phyloP scores from a whole-genome alignment of 148 eudicot species.

The Vaccinium myrtillus region DNA sequence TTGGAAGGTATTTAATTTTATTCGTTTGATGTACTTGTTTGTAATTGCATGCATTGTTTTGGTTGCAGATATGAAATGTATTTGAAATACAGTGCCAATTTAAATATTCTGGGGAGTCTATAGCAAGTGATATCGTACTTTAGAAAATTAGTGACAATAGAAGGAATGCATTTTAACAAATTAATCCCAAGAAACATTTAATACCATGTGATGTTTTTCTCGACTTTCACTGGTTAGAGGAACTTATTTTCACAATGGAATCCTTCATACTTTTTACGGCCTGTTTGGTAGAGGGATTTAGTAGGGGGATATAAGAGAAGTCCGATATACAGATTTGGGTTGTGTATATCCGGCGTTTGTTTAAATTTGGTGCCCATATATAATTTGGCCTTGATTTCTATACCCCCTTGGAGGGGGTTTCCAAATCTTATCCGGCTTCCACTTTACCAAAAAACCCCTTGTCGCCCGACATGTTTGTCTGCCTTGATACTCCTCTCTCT shows the following conservation, averaged over 20 bases:
- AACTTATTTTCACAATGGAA: neutral
- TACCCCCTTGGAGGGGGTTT: too few species aligned
- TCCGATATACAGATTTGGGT: too few species aligned
- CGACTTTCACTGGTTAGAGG: neutral
- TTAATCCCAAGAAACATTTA: neutral
- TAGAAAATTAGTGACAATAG: neutral
- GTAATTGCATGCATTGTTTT: neutral
- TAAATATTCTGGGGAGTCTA: neutral
- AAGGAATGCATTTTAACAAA: neutral
- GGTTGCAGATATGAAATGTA: neutral
- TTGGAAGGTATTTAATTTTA: conserved; percentile 47
- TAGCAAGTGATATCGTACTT: neutral
- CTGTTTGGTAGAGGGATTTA: too few species aligned
- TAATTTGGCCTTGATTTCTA: too few species aligned
- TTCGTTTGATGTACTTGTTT: neutral
- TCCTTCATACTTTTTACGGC: too few species aligned
- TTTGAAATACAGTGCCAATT: neutral
- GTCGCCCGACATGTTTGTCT: too few species aligned
- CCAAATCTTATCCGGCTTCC: too few species aligned
- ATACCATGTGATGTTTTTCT: neutral
- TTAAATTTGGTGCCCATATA: too few species aligned
- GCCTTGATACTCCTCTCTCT: neutral
- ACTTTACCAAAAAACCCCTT: too few species aligned
- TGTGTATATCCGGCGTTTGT: too few species aligned
- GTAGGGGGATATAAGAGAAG: too few species aligned